Conservation (phyloP, 2,329 filamentous ascomycete genomes). For the Uncinocarpus reesii region DNA sequence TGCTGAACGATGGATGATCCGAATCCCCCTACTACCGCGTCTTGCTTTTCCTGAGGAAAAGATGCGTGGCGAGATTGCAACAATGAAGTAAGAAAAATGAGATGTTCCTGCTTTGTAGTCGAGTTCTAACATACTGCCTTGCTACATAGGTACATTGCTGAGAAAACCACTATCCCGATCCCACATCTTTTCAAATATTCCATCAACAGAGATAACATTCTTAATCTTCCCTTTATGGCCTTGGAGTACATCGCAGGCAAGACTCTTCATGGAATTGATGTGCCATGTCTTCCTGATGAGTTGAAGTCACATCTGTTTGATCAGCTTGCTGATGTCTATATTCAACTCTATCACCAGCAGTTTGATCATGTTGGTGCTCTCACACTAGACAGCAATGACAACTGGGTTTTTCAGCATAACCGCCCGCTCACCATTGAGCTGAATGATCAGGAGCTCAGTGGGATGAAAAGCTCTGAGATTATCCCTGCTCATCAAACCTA, state of each 20-base stretch:
- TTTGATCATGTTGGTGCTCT: constrained; percentile 11
- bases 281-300: background rate
- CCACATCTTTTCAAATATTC: constrained; percentile 15
- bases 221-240: constrained; percentile 11
- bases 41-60: background rate
- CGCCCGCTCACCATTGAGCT: constrained; percentile 3
- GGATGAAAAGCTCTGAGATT: background rate
- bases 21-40: background rate
- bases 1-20: constrained; percentile 11
- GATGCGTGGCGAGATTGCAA: constrained; percentile 7
- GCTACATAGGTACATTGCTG: constrained; percentile 15
- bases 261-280: background rate
- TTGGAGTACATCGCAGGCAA: constrained; percentile 12
- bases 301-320: background rate
- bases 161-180: constrained; percentile 19
- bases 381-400: constrained; percentile 7
- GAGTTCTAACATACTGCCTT: constrained; percentile 3
- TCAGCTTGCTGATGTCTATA: constrained; percentile 6
- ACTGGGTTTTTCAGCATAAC: constrained; percentile 11
- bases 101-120: background rate
- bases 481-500: constrained; percentile 8
- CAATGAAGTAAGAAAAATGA: constrained; percentile 9
- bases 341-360: constrained; percentile 9
- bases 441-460: constrained; percentile 8
- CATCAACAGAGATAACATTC: constrained; percentile 10